Evolutionary conservation across 768 basidiomycete species (phyloP), one percentile per base, ranked within the genome.

Genomic region (Artomyces pyxidatus): DNA sequence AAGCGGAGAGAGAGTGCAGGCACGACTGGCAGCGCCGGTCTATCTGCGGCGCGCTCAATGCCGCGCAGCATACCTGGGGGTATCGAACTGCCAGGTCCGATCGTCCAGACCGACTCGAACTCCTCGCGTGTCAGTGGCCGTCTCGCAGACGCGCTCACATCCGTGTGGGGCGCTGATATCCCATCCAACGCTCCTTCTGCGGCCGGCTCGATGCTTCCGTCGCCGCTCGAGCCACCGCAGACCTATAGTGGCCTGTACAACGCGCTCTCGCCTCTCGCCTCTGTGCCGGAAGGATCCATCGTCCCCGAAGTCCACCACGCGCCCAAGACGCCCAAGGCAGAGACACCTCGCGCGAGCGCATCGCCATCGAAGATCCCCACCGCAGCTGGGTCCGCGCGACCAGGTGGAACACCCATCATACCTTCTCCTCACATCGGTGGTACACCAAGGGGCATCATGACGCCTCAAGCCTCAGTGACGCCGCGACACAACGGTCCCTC

Each of bases 151-250:
- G 57, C 71, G 4, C 69, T 78, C 38, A 69, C 59, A 19, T 68
- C 76, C 0, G 66, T 77, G 5, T 79, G 79, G 76, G 80, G 78
- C 22, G 46, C 47, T 17, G 25, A 0, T 3, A 29, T 41, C n/a
- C 48, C 55, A 28, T 57, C 57, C 17, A 25, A 27, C n/a, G 51
- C 45, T 26, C 48, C 46, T 6, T 54, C 56, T 25, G 52, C 49
- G n/a, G 44, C 37, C 35, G 32, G 42, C 16, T 56, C 55, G 17
- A 41, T 51, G 37, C 41, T 52, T 4, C 37, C 56, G 45, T 51
- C 53, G 60, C 64, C 37, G 59, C 66, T 44, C 45, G 62, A 55
- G 51, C 59, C 26, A 60, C 67, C n/a, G 57, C 66, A 22, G 52
- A 51, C 53, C 25, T 50, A 46, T 44, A 58, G 61, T 23, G 27